Conservation (phyloP, 2,329 filamentous ascomycete species). For the Neurospora crassa region DNA sequence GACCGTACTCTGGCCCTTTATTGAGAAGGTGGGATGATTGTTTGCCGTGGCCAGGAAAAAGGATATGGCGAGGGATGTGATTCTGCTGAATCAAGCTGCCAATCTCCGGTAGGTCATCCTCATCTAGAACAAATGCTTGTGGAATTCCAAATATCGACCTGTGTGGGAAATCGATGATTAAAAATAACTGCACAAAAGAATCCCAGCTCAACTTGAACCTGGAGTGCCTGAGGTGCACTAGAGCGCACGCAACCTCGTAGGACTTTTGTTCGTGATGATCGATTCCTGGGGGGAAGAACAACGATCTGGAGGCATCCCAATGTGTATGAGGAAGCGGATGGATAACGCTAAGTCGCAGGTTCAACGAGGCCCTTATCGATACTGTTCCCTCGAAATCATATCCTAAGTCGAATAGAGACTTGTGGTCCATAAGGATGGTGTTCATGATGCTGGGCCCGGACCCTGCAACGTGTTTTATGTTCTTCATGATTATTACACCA, state of each 20-base stretch:
- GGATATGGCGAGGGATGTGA: not conserved
- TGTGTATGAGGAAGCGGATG: not conserved
- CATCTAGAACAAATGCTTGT: not conserved
- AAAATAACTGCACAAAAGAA: not conserved
- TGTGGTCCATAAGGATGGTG: not conserved
- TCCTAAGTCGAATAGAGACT: fast-evolving
- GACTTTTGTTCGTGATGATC: too few relatives aligned
- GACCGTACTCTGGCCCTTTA: not conserved
- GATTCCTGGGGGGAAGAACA: not conserved
- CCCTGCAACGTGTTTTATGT: too few relatives aligned
- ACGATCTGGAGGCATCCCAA: not conserved
- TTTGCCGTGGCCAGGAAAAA: not conserved
- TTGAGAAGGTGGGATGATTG: not conserved
- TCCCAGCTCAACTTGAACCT: too few relatives aligned
- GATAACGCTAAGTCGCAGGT: too few relatives aligned
- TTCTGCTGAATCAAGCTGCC: not conserved
- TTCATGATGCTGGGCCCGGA: not conserved
- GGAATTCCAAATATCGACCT: fast-evolving
- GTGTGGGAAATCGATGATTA: not conserved
- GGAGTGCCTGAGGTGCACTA: fast-evolving
- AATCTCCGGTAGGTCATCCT: not conserved
- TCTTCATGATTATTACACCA: not conserved
- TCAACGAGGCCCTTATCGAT: too few relatives aligned
- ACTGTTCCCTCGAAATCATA: too few relatives aligned
- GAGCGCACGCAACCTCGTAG: not conserved